Conservation (phyloP, 2,329 filamentous ascomycete genomes). For the Fonsecaea monophora region DNA sequence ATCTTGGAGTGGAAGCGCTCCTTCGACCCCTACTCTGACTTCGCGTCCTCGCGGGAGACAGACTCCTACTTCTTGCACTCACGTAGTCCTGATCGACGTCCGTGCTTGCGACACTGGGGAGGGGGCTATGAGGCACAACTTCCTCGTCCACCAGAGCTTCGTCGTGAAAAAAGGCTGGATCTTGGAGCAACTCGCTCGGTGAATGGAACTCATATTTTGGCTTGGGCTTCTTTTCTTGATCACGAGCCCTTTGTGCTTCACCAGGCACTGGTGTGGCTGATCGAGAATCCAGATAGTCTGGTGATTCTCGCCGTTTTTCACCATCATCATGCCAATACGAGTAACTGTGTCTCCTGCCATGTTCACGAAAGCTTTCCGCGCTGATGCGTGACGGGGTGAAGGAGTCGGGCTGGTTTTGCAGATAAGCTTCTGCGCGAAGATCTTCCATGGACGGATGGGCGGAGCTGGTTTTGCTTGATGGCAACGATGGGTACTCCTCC, state of each 20-base stretch:
- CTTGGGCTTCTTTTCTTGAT: constrained; percentile 46
- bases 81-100: constrained; percentile 38
- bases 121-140: constrained; percentile 28
- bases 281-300: constrained; percentile 65
- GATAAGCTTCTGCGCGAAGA: constrained; percentile 46
- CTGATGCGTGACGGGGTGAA: constrained; percentile 30
- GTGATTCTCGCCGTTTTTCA: constrained; percentile 31
- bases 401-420: constrained; percentile 40
- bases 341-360: constrained; percentile 42
- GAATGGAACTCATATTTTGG: constrained; percentile 56
- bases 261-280: constrained; percentile 73
- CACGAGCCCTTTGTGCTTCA: constrained; percentile 48
- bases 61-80: constrained; percentile 39
- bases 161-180: constrained; percentile 43
- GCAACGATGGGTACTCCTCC: constrained; percentile 57
- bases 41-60: constrained; percentile 27
- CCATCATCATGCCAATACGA: constrained; percentile 34
- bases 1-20: constrained; percentile 27
- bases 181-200: constrained; percentile 53
- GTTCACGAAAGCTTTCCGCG: constrained; percentile 35
- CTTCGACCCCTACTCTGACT: constrained; percentile 29
- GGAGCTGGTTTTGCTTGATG: constrained; percentile 59
- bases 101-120: constrained; percentile 38
- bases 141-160: constrained; percentile 36
- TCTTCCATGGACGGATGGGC: constrained; percentile 55